Percentiles rank a stretch among this genome's conserved stretches.
phyloP scores from a whole-genome alignment of 192 early-diverging fungal genomes.

The Ambispora gerdemannii region DNA sequence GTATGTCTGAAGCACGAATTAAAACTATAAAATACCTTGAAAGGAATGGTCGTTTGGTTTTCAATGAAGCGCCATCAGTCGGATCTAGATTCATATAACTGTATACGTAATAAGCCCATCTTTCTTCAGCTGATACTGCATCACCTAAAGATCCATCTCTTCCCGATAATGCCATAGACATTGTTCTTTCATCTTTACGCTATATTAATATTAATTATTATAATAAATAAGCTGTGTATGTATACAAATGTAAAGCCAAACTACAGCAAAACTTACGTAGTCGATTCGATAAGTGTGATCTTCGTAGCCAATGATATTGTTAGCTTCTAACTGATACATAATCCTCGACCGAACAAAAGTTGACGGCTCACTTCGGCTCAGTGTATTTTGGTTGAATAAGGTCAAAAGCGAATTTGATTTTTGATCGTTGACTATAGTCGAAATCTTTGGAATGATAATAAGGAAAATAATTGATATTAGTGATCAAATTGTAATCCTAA shows the following conservation, averaged over 20 bases:
- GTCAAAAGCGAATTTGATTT: constrained; percentile 60
- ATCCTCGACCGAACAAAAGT: constrained; percentile 67
- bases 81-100: constrained; percentile 86
- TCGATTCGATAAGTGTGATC: constrained; percentile 80
- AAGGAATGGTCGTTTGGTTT: constrained; percentile 70
- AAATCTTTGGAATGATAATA: too few relatives aligned
- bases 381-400: constrained; percentile 61
- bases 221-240: too few relatives aligned
- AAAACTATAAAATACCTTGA: constrained; percentile 46
- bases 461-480: too few relatives aligned
- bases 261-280: constrained; percentile 53
- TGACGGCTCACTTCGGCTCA: constrained; percentile 39
- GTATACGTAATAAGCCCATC: constrained; percentile 94
- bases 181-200: constrained; percentile 52
- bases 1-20: neutral
- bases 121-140: constrained; percentile 82
- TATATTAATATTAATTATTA: constrained; percentile 10
- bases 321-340: constrained; percentile 69
- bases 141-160: constrained; percentile 84
- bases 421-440: constrained; percentile 63
- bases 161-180: constrained; percentile 82
- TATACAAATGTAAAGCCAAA: too few relatives aligned
- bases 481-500: too few relatives aligned
- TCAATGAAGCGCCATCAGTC: constrained; percentile 69
- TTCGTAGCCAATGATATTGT: constrained; percentile 67